Percentiles rank a stretch among this genome's conserved stretches.
phyloP scores from a whole-genome alignment of 2,329 filamentous ascomycete genomes.

The Rosellinia necatrix region DNA sequence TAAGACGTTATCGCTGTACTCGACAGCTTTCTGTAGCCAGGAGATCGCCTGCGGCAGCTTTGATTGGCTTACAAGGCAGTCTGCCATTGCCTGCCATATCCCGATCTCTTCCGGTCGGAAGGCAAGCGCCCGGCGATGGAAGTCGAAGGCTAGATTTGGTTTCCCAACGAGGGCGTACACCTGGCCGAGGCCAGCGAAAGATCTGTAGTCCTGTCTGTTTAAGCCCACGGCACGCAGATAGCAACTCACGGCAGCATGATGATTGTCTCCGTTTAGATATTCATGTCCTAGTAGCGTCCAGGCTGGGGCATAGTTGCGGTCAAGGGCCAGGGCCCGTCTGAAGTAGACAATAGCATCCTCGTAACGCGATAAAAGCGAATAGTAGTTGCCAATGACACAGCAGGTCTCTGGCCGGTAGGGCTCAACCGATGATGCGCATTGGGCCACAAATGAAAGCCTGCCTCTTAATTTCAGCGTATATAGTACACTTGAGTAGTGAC shows the following conservation, averaged over 20 bases:
- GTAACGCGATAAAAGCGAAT: not conserved
- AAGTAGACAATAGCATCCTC: not conserved
- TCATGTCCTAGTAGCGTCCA: slow-evolving; percentile 14
- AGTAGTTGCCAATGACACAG: slow-evolving; percentile 8
- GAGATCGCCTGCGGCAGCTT: not conserved
- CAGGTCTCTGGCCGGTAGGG: slow-evolving; percentile 9
- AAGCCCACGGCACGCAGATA: not conserved
- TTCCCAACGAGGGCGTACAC: not conserved
- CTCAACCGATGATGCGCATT: slow-evolving; percentile 8
- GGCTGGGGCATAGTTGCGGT: slow-evolving; percentile 3
- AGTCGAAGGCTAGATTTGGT: not conserved
- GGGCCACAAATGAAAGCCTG: slow-evolving; percentile 1
- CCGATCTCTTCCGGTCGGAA: slow-evolving; percentile 1
- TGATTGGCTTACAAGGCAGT: not conserved
- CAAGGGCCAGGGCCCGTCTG: not conserved
- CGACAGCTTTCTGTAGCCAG: not conserved
- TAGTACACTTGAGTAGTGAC: slow-evolving; percentile 5
- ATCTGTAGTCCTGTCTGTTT: slow-evolving; percentile 3
- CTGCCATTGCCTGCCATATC: not conserved
- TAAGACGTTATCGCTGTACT: not conserved
- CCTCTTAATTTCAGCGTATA: not conserved
- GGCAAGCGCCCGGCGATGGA: not conserved
- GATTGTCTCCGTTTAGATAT: slow-evolving; percentile 6
- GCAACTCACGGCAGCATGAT: not conserved
- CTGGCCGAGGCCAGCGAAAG: slow-evolving; percentile 3